These are phyloP conservation scores for Pseudoscleropodium purum DNA, from an alignment of 225 moss, liverwort and hornwort genomes.

Conservation along the genomic window DNA sequence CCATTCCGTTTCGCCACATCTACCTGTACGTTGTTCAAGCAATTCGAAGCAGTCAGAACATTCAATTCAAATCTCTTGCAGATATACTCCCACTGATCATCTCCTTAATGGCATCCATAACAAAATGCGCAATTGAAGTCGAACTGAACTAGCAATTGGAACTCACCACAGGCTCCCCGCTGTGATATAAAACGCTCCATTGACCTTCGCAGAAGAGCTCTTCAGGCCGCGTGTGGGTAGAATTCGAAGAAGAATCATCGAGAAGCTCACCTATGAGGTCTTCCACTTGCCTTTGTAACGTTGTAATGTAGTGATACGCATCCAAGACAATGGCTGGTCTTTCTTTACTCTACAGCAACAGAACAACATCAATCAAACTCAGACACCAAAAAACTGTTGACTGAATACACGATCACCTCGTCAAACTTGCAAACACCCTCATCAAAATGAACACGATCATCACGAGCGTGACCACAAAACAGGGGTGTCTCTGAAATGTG, in stretches of 20 bases:
- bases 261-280: slow-evolving; percentile 9
- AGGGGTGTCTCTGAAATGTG: neutral
- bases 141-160: neutral
- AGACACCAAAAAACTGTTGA: neutral
- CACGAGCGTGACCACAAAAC: neutral
- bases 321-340: neutral
- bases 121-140: neutral
- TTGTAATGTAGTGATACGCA: slow-evolving; percentile 15
- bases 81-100: neutral
- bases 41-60: neutral
- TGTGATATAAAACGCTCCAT: neutral
- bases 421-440: neutral
- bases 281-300: slow-evolving; percentile 13
- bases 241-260: neutral
- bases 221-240: neutral
- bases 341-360: neutral
- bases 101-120: neutral
- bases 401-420: too few species aligned
- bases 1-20: slow-evolving; percentile 2
- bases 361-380: neutral
- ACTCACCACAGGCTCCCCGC: slow-evolving; percentile 8
- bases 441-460: neutral
- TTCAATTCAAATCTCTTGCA: neutral
- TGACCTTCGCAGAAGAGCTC: neutral
- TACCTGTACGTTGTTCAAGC: slow-evolving; percentile 2